Evolutionary conservation across 371 early-diverging fungal species (phyloP), one percentile per base, ranked within the genome.

Genomic region (Lichtheimia hyalospora): DNA sequence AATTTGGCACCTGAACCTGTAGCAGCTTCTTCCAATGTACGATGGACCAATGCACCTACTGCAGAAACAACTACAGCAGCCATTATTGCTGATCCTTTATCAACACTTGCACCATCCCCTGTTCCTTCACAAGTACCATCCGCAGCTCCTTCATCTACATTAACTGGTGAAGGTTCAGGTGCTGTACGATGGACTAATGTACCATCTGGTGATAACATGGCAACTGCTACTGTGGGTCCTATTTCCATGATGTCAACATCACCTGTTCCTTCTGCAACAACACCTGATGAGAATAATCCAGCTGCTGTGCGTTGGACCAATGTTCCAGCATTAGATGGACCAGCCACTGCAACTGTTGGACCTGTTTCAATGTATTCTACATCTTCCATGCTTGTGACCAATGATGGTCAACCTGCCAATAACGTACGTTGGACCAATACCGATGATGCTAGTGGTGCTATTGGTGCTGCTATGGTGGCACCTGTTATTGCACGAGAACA

Each of bases 401-500:
- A 18, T 7, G 28, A 59, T 15, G 27, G 34, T 4, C 25, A 49
- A 18, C 28, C 64, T 2, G 50, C 43, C 16, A 14, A 49, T n/a
- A 67, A 59, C 16, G 62, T 74, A 15, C 64, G 59, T 52, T 70
- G 73, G 73, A 76, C 76, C 0, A 63, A 70, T 23, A 73, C 71
- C 10, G 71, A 77, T 4, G 71, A 75, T n/a, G 69, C 67, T 0
- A 64, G 75, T 13, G 56, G 44, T 21, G 75, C 84, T 28, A 69
- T 81, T 3, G 84, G 75, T 18, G 69, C 70, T 2, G 73, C 71
- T 5, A 68, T 71, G 1, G 56, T 76, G 5, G 71, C 71, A 46
- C 64, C 69, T 21, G 58, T 67, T 28, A 49, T 59, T 21, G 63
- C 54, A 4, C 57, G 15, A 6, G 25, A 62, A 8, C 52, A 46